These are phyloP conservation scores for Phoma sp. DNA, from an alignment of 2,329 filamentous ascomycete genomes.

Conservation along the genomic window DNA sequence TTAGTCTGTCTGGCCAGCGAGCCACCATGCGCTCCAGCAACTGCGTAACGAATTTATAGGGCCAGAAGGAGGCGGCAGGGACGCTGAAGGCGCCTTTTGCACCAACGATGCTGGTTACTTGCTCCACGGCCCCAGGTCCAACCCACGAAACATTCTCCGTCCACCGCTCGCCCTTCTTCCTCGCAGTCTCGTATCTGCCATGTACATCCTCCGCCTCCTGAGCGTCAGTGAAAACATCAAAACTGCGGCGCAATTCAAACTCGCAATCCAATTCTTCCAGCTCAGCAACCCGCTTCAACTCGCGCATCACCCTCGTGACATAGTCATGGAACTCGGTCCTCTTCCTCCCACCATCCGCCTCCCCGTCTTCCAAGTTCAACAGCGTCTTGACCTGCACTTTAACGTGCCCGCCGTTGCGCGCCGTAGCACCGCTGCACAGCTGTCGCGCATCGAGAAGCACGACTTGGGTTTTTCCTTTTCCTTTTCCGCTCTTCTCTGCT, in stretches of 20 bases:
- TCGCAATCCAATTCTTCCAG: slow-evolving; percentile 28
- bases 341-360: not conserved
- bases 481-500: not conserved
- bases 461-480: not conserved
- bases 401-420: slow-evolving; percentile 51
- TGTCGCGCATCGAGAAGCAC: slow-evolving; percentile 32
- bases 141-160: slow-evolving; percentile 22
- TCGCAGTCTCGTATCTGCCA: slow-evolving; percentile 12
- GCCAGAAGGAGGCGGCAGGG: slow-evolving; percentile 28
- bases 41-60: slow-evolving; percentile 39
- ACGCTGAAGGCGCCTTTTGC: slow-evolving; percentile 29
- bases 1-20: slow-evolving; percentile 21
- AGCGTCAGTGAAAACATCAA: slow-evolving; percentile 24
- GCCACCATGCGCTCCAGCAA: slow-evolving; percentile 23
- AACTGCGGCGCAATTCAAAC: slow-evolving; percentile 32
- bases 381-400: slow-evolving; percentile 53
- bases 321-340: slow-evolving; percentile 20
- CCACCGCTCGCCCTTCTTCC: slow-evolving; percentile 21
- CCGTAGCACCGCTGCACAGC: slow-evolving; percentile 34
- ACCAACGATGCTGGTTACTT: slow-evolving; percentile 26
- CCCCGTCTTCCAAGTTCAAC: slow-evolving; percentile 2
- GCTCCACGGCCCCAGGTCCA: slow-evolving; percentile 15
- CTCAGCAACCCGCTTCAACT: slow-evolving; percentile 18
- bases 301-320: slow-evolving; percentile 20
- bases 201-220: slow-evolving; percentile 14